Evolutionary conservation across 352 stramenopile species (phyloP).

Genomic region (Globisporangium acanthophoron): DNA sequence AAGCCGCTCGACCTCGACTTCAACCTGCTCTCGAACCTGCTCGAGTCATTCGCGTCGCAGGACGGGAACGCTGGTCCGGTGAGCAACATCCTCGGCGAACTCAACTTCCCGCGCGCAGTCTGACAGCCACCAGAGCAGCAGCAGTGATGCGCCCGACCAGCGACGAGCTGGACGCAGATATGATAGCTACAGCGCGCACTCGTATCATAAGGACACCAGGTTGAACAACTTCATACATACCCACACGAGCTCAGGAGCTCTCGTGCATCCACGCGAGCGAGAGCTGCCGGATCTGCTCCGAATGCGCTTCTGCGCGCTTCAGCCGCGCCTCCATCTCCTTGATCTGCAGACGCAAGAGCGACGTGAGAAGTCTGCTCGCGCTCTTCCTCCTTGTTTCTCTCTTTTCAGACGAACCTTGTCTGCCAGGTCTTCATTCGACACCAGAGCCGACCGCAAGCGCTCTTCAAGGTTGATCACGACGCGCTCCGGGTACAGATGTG

Average conservation of each 20-base stretch:
- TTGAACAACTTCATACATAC: no score
- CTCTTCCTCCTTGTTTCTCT: background rate
- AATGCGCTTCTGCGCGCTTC: constrained; percentile 24
- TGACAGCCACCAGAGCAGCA: background rate
- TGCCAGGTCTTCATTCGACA: constrained; percentile 33
- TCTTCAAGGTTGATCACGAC: constrained; percentile 37
- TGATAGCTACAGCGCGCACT: background rate
- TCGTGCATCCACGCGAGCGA: constrained; percentile 38
- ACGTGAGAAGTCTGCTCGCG: background rate
- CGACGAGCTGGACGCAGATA: no score
- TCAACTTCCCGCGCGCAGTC: constrained; percentile 24
- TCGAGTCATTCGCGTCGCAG: constrained; percentile 79
- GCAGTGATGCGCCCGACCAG: no score
- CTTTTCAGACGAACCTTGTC: constrained; percentile 17
- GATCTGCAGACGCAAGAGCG: constrained; percentile 6
- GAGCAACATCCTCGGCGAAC: constrained; percentile 67
- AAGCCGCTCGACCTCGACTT: constrained; percentile 74
- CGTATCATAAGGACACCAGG: background rate
- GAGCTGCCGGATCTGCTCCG: constrained; percentile 36
- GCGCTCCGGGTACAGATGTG: constrained; percentile 28
- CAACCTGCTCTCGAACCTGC: constrained; percentile 76
- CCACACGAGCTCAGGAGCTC: background rate
- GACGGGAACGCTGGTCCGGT: constrained; percentile 64
- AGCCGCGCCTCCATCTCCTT: constrained; percentile 2
- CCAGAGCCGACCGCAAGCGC: constrained; percentile 25